Evolutionary conservation across 2,329 filamentous ascomycete genomes (phyloP), one percentile per base, ranked within the genome.

Genomic region (Chalaropsis ovoidea): DNA sequence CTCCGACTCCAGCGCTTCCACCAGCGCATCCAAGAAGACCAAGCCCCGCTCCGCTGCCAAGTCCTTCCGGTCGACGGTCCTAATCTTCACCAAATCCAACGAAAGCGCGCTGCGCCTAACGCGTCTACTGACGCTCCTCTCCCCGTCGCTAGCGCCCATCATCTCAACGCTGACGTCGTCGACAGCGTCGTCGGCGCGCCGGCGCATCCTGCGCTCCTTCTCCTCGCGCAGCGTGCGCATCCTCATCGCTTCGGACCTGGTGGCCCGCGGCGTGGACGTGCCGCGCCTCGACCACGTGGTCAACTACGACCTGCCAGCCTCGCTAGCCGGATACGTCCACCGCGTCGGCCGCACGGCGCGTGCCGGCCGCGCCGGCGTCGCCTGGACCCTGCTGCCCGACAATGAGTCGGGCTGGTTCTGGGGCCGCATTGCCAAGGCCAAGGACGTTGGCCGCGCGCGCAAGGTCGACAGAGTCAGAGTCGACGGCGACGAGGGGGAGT

Each of bases 1-100:
- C 56, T 67, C 68, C 1, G 69, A 68, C 35, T 69, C 67, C 31
- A 31, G 31, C 6, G 74, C 70, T 17, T 73, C 70, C 35, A 74
- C 74, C 0, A 74, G 74, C 19, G 19, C 49, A 65, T 22, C 70
- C 69, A 64, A 71, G 69, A 45, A 67, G 54, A 66, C 60, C 39
- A 42, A 61, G 63, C 19, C 31, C 70, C 68, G 62, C 70, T 69
- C 45, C 67, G 60, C 66, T 54, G 24, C 42, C 62, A 61, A 45
- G 15, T 19, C 41, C 13, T 72, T 76, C 68, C 70, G 73, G 19
- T 76, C 79, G 39, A 77, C 77, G 2, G 84, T 87, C 11, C 80
- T 97, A 43, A 85, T 97, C 69, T 97, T 97, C 74, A 92, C 91
- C 60, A 90, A 90, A 71, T 95, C 89, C 66, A 96, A 93, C 73